Base-by-base conservation (phyloP, 164 flowering plant species). In the Sextonia rubra region DNA sequence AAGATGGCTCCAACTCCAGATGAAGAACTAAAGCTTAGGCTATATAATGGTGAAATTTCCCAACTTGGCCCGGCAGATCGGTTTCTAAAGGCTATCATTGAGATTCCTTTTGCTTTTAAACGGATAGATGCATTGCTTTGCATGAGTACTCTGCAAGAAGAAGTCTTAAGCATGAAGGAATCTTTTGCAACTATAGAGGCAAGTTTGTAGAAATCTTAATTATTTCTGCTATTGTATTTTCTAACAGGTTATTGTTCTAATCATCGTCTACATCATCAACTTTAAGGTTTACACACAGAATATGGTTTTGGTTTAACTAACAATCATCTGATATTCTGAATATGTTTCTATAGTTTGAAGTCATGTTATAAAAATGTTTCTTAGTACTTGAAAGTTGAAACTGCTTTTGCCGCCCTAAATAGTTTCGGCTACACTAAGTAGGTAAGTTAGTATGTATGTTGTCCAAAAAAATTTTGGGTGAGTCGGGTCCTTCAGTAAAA, bases 1-100 rank as follows among this genome's bases (percentile, higher is more conserved):
- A 91, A 86, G 85, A 89, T 94, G 97, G 89, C 89, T 73, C 98
- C 98, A 23, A 88, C 94, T 62, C 27, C 82, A 29, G 97, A 91
- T 37, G 98, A 93, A 83, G 98, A 93, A 84, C 72, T 88, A 73
- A 91, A 90, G 85, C 92, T 91, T 61, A 87, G 92, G 74, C 76
- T 84, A 63, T 93, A 76, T 76, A 78, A 47, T 76, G 98, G 95
- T 47, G 90, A 89, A 14, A 71, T 83, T 74, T 83, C 98, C 72
- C 89, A 74, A 74, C 89, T 93, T 77, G 92, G 97, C n/a, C 86
- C 89, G 23, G 95, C 97, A 24, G 98, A 93, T 66, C 84, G 93
- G 69, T 93, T 93, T 79, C 77, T 91, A 12, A 93, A 91, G 81
- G 79, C 80, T 17, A 77, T 93, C 79, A 85, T 91, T 30, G 87